Base-by-base conservation (phyloP, 345 rosid species). In the Citrus mangshanensis region DNA sequence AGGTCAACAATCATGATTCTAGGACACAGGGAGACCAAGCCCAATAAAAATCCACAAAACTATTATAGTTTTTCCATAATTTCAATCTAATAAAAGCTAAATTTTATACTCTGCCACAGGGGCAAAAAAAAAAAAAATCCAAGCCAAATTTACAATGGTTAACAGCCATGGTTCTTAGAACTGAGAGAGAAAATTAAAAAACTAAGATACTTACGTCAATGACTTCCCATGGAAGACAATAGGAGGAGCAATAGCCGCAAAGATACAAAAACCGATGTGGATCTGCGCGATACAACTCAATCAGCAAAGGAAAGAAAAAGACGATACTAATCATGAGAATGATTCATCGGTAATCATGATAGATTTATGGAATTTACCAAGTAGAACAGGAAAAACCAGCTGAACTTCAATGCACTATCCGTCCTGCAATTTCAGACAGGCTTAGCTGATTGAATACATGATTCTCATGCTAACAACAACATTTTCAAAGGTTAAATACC, bases 231-330 rank as follows among this genome's bases (percentile, higher is more conserved):
- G 93, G 84, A 97, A 97, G 79, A 97, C 90, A 56, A 97, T 60
- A 7, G 99, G 99, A 63, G 99, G 99, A 73, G 99, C 98, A 83
- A 97, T 92, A 72, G 99, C 95, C n/a, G 99, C 98, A 86, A 97
- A 80, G 40, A 97, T 90, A 86, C 98, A 94, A 86, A 97, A 94
- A 65, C 89, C 96, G 83, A 94, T 84, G 84, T 97, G 99, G 72
- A 97, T 77, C 99, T 97, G 95, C 83, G 78, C 34, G 27, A 61
- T 28, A 70, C 63, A 22, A 69, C 59, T 73, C 67, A 76, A 82
- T 68, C 66, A 70, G 74, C 19, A 49, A n/a, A 61, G 70, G 49
- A 22, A 60, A 71, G 46, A 66, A 74, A 37, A 73, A 55, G 72
- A 77, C 61, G 18, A 9, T 6, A 74, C 14, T 7, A 76, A 66